Base-by-base conservation (phyloP, 345 rosid genomes). In the Aquilaria yunnanensis region DNA sequence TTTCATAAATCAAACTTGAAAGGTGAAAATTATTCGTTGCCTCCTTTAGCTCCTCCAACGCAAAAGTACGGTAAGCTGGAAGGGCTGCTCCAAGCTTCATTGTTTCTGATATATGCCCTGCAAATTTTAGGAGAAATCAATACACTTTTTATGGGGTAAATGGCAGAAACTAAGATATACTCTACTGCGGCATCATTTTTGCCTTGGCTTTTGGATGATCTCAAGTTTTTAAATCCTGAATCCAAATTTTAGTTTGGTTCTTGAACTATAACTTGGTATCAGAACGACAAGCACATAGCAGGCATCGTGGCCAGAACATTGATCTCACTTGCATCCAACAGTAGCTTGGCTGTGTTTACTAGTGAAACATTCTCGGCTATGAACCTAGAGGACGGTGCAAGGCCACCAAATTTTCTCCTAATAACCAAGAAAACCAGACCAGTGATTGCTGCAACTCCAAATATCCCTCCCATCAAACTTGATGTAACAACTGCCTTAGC, bases 81-180 rank as follows among this genome's bases (percentile, higher is more conserved):
- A 78, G 81, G 57, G 52, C 62, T 53, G 89, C 80, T 58, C 92
- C 92, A 72, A 83, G 68, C 75, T 81, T 86, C 92, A 83, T 83
- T 66, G 85, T 83, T 63, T 80, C 75, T 41, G 87, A 83, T 69
- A 83, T 86, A 43, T 71, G 46, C 67, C 83, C 89, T 86, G 77
- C 60, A 53, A 62, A 56, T 3, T 37, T 5, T 49, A 53, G 43
- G 23, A 16, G 23, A 16, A 16, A 16, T 16, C 23, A 16, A 16
- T 16, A 16, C 23, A 16, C 23, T 16, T 16, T 16, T 16, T 16
- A 16, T 16, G 23, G 23, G 23, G 23, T 16, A 16, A 16, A 16
- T 16, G 23, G 23, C 23, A 16, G 23, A 16, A 16, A 16, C 23
- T 16, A 16, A 16, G 23, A 16, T 16, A 16, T 16, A 16, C 23